Conservation (phyloP, 768 basidiomycete genomes). For the Coprinellus micaceus region DNA sequence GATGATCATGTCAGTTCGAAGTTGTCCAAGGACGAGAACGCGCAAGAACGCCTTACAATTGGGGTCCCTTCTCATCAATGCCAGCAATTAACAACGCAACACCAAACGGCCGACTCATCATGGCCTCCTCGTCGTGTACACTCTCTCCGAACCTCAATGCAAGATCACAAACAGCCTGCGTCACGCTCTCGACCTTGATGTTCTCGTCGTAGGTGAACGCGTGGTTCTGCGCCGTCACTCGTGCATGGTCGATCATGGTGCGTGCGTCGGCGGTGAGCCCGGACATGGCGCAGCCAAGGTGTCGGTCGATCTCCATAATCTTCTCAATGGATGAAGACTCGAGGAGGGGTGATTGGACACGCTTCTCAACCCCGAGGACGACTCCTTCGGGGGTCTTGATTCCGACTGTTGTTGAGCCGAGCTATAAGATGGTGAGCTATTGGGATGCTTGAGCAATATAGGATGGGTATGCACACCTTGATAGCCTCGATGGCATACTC, state of each 20-base stretch:
- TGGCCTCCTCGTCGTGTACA: conserved; percentile 96
- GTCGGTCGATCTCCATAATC: conserved; percentile 98
- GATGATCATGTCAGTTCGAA: conserved; percentile 2
- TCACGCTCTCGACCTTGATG: conserved; percentile 96
- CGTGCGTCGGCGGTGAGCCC: conserved; percentile 96
- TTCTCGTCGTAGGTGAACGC: conserved; percentile 93
- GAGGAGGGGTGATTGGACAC: conserved; percentile 93
- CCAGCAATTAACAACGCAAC: conserved; percentile 98
- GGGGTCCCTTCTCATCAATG: conserved; percentile 91
- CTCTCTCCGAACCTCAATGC: conserved; percentile 97
- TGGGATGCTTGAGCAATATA: not conserved
- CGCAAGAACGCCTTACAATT: conserved; percentile 61
- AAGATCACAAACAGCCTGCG: conserved; percentile 97
- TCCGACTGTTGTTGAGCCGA: conserved; percentile 97
- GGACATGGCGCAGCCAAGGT: conserved; percentile 98
- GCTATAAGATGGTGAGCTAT: conserved; percentile 45
- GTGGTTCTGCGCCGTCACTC: conserved; percentile 95
- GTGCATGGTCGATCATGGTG: conserved; percentile 99
- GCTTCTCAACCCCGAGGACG: conserved; percentile 95
- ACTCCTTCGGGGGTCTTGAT: conserved; percentile 88
- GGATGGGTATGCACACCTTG: conserved; percentile 54
- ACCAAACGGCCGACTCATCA: conserved; percentile 99
- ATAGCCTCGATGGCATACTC: conserved; percentile 99
- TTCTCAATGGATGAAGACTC: conserved; percentile 97
- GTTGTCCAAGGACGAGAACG: not conserved